These are phyloP conservation scores for Agaricus sinodeliciosus DNA, from an alignment of 768 basidiomycete species.

Conservation along the genomic window DNA sequence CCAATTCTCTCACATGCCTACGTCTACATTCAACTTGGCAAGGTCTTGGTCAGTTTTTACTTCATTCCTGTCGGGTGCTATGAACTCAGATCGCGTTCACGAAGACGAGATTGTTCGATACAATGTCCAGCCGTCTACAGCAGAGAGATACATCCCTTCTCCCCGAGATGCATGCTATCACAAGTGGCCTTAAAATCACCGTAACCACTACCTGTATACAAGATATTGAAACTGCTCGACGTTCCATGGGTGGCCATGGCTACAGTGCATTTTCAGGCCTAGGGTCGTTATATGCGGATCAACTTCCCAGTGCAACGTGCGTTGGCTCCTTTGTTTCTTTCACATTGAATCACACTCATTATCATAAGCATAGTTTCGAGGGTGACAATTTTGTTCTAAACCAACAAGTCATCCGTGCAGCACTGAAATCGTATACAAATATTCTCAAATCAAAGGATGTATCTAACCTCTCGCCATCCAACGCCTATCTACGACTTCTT, in stretches of 20 bases:
- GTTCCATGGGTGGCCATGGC: constrained; percentile 75
- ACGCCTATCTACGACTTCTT: constrained; percentile 52
- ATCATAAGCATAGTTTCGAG: constrained; percentile 43
- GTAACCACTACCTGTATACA: constrained; percentile 43
- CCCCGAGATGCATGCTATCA: constrained; percentile 66
- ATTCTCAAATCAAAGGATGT: constrained; percentile 23
- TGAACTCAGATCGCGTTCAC: not conserved
- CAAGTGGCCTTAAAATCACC: constrained; percentile 63
- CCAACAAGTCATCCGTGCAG: constrained; percentile 66
- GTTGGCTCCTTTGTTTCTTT: constrained; percentile 15
- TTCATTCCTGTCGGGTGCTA: not conserved
- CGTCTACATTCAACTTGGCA: constrained; percentile 60
- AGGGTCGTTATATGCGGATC: constrained; percentile 57
- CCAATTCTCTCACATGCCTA: constrained; percentile 66
- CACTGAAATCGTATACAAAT: constrained; percentile 49
- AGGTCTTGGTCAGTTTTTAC: constrained; percentile 39
- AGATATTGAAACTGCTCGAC: constrained; percentile 59
- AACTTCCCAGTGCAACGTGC: constrained; percentile 58
- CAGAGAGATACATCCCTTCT: constrained; percentile 55
- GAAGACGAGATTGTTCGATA: constrained; percentile 44
- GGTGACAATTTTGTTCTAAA: constrained; percentile 78
- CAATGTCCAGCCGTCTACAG: constrained; percentile 41
- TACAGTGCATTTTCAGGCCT: constrained; percentile 65
- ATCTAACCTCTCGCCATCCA: constrained; percentile 38
- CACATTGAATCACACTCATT: not conserved